Evolutionary conservation across 2,329 filamentous ascomycete species (phyloP).

Genomic region (Fusarium algeriense): DNA sequence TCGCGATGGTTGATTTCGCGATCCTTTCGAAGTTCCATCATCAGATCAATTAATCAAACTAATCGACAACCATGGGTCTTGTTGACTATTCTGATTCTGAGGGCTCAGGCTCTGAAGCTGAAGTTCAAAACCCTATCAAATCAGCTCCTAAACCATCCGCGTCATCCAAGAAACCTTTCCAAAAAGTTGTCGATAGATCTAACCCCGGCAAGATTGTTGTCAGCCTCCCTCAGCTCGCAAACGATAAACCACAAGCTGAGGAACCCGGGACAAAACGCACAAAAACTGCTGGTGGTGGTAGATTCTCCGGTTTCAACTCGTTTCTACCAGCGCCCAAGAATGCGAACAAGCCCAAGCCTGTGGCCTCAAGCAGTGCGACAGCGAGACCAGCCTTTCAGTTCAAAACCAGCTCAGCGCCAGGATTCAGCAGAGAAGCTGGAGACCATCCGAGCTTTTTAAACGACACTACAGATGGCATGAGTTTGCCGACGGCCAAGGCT

Average conservation of each 20-base stretch:
- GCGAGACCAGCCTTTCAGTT: conserved; percentile 66
- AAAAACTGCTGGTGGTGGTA: conserved; percentile 67
- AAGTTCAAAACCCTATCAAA: conserved; percentile 47
- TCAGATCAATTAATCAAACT: not conserved
- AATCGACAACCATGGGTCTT: conserved; percentile 71
- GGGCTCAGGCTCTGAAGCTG: conserved; percentile 74
- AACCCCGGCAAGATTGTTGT: conserved; percentile 88
- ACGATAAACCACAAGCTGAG: conserved; percentile 50
- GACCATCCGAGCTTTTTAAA: conserved; percentile 40
- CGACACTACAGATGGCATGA: conserved; percentile 44
- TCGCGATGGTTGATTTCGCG: conserved; percentile 20
- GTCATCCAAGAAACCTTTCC: conserved; percentile 72
- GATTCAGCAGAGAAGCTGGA: conserved; percentile 74
- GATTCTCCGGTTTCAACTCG: conserved; percentile 86
- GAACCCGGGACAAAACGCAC: conserved; percentile 76
- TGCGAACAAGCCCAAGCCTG: conserved; percentile 51
- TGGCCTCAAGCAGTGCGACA: conserved; percentile 40
- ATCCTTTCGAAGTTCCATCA: conserved; percentile 10
- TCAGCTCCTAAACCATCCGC: conserved; percentile 50
- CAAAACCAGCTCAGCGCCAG: conserved; percentile 86
- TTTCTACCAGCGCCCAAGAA: conserved; percentile 88
- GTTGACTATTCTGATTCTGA: conserved; percentile 90
- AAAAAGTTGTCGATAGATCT: conserved; percentile 83
- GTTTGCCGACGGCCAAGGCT: conserved; percentile 57
- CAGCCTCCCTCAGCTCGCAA: conserved; percentile 72